Evolutionary conservation across 805 yeast species (phyloP), one percentile per base, ranked within the genome.

Genomic region (Wickerhamomyces subpelliculosus): DNA sequence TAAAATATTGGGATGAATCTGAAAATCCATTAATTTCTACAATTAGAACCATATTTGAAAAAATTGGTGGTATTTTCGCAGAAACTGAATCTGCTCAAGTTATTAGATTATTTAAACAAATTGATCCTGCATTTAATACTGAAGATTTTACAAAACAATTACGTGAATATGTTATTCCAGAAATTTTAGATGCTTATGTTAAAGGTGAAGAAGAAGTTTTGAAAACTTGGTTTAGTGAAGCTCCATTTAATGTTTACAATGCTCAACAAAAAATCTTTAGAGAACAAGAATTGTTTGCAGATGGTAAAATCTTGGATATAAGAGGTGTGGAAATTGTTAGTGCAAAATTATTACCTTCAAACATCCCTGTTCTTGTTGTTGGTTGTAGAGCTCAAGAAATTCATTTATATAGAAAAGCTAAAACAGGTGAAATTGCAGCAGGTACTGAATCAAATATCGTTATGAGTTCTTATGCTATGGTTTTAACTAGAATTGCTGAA

Each of bases 311-410:
- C 46, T 72, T 93, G 54, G 99, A 93, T 59, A 85, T 93, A 51
- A 79, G 99, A 66, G 95, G 95, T 37, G 94, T 89, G 31, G 97
- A 90, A 49, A 80, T 93, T 48, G 82, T 86, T 41, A 82, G 88
- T 44, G 87, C 95, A 45, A 88, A 86, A 67, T 67, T 81, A 51
- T 72, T 93, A 43, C 97, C 97, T 27, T 83, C 87, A 49, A 90
- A 90, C 58, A 72, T 78, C 26, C 99, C 99, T 12, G 97, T 90
- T 16, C 66, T 87, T 47, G 96, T 93, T 37, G 85, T 88, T 44
- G 84, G 95, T 35, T 88, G 97, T 58, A 79, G 98, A 61, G 97
- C 96, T 8, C 98, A 93, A 67, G 99, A 93, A 58, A 79, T 94
- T 43, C 90, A 85, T 56, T 67, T 87, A 45, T 93, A 79, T 70